A percentile compares a stretch with the other conserved stretches of the same genome.
Evolutionary conservation across 306 rosid species (phyloP).

Genomic region (Malus sylvestris): DNA sequence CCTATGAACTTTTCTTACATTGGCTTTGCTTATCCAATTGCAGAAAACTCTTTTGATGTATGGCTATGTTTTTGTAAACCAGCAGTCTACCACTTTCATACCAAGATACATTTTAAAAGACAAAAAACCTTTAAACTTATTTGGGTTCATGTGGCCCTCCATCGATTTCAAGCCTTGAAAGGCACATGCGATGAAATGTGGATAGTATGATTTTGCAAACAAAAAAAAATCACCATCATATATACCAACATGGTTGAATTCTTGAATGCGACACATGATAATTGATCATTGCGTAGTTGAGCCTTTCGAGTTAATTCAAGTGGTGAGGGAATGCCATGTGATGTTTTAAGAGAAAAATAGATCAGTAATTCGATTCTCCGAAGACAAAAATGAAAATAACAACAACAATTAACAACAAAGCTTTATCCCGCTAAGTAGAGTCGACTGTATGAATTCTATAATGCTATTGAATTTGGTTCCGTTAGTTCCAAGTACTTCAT

Average conservation of each 20-base stretch:
- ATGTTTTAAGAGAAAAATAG: background rate
- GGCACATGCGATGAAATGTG: background rate
- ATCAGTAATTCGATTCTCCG: too few relatives aligned
- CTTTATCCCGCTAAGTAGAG: too few relatives aligned
- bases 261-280: background rate
- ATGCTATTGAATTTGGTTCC: accelerated
- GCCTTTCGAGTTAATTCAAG: background rate
- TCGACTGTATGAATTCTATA: too few relatives aligned
- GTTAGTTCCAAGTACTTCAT: too few relatives aligned
- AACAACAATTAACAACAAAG: too few relatives aligned
- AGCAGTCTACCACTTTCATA: background rate
- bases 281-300: background rate
- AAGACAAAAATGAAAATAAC: too few relatives aligned
- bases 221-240: background rate
- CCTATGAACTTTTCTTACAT: background rate
- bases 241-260: background rate
- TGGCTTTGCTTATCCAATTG: constrained; percentile 9
- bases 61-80: background rate
- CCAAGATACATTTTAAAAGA: background rate
- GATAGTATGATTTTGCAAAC: background rate
- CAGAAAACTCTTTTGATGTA: background rate
- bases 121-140: background rate
- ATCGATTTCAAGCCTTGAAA: background rate
- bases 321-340: background rate
- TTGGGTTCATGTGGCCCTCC: background rate